phyloP scores from a whole-genome alignment of 345 rosid species.

The Populus nigra region DNA sequence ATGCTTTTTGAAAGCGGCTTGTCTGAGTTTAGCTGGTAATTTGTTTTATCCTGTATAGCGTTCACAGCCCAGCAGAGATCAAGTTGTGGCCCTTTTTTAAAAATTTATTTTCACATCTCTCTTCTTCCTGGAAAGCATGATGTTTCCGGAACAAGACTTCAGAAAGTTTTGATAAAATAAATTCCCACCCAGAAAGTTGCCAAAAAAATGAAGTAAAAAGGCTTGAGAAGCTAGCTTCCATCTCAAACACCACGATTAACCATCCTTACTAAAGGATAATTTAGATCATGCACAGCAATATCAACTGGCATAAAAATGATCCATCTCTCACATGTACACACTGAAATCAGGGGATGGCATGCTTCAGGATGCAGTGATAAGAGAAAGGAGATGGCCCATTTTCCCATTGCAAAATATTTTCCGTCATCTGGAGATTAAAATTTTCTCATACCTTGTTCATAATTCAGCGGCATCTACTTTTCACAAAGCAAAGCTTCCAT shows the following conservation, averaged over 20 bases:
- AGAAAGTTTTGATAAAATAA: not conserved
- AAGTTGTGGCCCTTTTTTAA: not conserved
- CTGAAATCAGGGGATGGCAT: not conserved
- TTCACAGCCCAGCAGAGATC: not conserved
- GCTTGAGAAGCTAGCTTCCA: not conserved
- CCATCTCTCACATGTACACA: not conserved
- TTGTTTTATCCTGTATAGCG: not conserved
- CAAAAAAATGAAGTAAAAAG: not conserved
- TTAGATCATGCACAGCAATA: not conserved
- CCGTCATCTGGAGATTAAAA: not conserved
- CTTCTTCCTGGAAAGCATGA: not conserved
- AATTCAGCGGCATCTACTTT: too few species aligned
- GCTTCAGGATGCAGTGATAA: not conserved
- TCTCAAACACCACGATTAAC: constrained; percentile 2
- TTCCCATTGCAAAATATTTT: not conserved
- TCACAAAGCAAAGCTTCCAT: too few species aligned
- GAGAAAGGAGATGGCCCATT: not conserved
- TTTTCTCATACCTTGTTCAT: too few species aligned
- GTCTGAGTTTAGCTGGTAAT: not conserved
- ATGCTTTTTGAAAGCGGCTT: constrained; percentile 4
- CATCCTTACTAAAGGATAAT: not conserved
- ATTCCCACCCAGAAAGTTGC: not conserved
- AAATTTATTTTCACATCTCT: not conserved
- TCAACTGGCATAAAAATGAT: constrained; percentile 1
- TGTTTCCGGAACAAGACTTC: not conserved